phyloP scores from a whole-genome alignment of 768 basidiomycete genomes.

The Plicaturopsis crispa region DNA sequence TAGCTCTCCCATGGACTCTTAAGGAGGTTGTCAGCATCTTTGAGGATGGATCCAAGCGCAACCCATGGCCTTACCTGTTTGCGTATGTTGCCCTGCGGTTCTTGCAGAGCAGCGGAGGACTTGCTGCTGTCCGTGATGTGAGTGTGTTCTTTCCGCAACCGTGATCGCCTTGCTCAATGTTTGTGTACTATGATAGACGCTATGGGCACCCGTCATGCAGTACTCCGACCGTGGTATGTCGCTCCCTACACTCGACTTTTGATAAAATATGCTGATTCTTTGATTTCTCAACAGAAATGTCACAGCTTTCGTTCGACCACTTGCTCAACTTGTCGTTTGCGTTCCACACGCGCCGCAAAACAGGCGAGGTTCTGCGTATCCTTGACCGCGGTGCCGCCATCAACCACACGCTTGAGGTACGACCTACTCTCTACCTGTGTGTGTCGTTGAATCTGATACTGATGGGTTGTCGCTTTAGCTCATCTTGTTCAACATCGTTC shows the following conservation, averaged over 20 bases:
- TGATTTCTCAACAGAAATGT: constrained; percentile 62
- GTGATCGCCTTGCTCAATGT: too few species aligned
- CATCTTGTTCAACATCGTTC: constrained; percentile 76
- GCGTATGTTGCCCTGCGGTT: constrained; percentile 65
- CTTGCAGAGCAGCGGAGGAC: constrained; percentile 69
- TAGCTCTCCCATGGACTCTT: constrained; percentile 62
- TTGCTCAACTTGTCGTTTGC: constrained; percentile 80
- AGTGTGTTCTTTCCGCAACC: constrained; percentile 7
- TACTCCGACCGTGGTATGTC: constrained; percentile 65
- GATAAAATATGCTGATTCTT: constrained; percentile 2
- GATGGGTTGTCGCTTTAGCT: constrained; percentile 33
- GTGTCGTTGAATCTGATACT: constrained; percentile 1
- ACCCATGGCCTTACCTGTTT: constrained; percentile 65
- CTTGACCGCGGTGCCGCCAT: constrained; percentile 81
- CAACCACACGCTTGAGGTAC: constrained; percentile 69
- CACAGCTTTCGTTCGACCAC: constrained; percentile 78
- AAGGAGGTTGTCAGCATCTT: constrained; percentile 56
- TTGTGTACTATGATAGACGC: constrained; percentile 33
- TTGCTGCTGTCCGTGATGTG: constrained; percentile 60
- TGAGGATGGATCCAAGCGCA: constrained; percentile 35
- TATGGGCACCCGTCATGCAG: constrained; percentile 89
- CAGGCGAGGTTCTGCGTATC: constrained; percentile 79
- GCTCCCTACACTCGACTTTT: background rate
- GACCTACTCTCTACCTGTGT: constrained; percentile 5
- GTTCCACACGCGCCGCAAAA: constrained; percentile 77